Base-by-base conservation (phyloP, 2,329 filamentous ascomycete genomes). In the Fusarium vanettenii region DNA sequence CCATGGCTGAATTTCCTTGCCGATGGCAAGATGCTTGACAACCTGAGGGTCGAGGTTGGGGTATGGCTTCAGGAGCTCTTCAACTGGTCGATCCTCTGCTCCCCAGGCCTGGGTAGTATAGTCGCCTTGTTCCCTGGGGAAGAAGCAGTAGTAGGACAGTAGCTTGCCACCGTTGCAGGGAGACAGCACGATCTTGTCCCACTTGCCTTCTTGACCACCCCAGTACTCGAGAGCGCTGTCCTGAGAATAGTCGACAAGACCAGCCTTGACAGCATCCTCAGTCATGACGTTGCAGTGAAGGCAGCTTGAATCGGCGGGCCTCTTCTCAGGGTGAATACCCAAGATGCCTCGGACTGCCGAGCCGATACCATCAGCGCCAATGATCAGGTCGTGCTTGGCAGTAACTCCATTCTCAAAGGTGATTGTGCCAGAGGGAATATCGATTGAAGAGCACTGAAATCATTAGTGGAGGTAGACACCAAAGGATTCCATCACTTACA, bases 91-190 rank as follows among this genome's bases (percentile, higher is more conserved):
- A 8, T 85, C 86, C 29, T 88, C 87, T 1, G 84, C 84, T 0
- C 87, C 89, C 91, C 91, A 93, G 11, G 85, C 86, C 63, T 93
- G 90, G 50, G 83, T 88, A 4, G 86, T 85, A 78, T 90, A 93
- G 78, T 93, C 78, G 0, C 78, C 78, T 18, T 76, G 82, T 7
- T 77, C 81, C 6, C 81, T 86, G 0, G 91, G 88, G 81, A 92
- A 93, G 85, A 93, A 93, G 82, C 91, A 92, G 82, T 93, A 93
- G 83, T 92, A 93, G 0, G 90, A 92, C 4, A 93, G 85, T 4
- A 93, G 83, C 70, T 88, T 88, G 63, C 91, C 91, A 25, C 88
- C 88, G 77, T 92, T 92, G 83, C 92, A 93, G 6, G 92, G 91
- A 0, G 91, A 92, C 2, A 93, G 84, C 6, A 93, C 92, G 67